phyloP scores from a whole-genome alignment of 1,284 basidiomycete genomes.

The Sporisorium iseilematis-ciliati region DNA sequence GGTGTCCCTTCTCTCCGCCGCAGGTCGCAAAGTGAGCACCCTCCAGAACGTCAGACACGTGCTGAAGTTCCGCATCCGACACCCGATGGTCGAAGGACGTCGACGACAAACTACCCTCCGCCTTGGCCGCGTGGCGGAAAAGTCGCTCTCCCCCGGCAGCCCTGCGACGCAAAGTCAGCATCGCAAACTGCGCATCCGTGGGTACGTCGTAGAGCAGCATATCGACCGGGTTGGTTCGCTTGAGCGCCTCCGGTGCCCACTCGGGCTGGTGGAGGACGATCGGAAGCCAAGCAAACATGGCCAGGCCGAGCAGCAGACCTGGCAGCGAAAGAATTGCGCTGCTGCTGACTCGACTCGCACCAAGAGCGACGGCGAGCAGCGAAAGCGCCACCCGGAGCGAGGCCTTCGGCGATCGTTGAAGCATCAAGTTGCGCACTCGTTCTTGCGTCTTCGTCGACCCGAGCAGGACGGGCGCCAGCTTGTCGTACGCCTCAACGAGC shows the following conservation, averaged over 20 bases:
- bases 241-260: constrained; percentile 38
- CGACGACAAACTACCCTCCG: constrained; percentile 11
- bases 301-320: constrained; percentile 40
- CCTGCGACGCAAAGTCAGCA: constrained; percentile 40
- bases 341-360: constrained; percentile 14
- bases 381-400: constrained; percentile 28
- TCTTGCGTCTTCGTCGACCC: constrained; percentile 40
- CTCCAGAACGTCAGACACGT: constrained; percentile 30
- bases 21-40: constrained; percentile 14
- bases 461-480: constrained; percentile 21
- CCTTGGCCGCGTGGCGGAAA: constrained; percentile 5
- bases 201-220: constrained; percentile 54
- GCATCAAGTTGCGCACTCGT: constrained; percentile 44
- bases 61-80: constrained; percentile 24
- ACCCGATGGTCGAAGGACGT: constrained; percentile 35
- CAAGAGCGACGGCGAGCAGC: constrained; percentile 19
- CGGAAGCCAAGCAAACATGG: constrained; percentile 49
- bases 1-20: constrained; percentile 16
- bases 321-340: constrained; percentile 20
- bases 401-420: constrained; percentile 40
- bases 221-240: constrained; percentile 32
- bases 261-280: constrained; percentile 42
- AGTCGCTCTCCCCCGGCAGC: constrained; percentile 46
- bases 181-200: constrained; percentile 55
- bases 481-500: constrained; percentile 27